Evolutionary conservation across 345 rosid species (phyloP).

Genomic region (Geranium rotundifolium): DNA sequence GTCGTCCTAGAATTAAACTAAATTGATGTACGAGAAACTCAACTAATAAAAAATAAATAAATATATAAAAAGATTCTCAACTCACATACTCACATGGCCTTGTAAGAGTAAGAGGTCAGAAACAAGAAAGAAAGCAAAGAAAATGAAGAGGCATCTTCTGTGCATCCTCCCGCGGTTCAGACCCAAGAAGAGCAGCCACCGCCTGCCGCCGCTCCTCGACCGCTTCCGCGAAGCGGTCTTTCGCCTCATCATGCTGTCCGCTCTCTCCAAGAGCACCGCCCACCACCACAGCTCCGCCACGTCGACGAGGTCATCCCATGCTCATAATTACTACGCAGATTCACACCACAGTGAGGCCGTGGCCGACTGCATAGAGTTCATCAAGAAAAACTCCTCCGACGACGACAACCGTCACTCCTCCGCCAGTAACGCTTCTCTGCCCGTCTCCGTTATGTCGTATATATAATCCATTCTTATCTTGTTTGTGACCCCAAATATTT

Average conservation of each 20-base stretch:
- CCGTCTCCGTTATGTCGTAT: too few relatives aligned
- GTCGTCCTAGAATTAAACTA: too few relatives aligned
- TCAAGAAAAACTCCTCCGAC: conserved; percentile 37
- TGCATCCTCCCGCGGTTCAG: conserved; percentile 18
- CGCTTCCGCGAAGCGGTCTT: conserved; percentile 11
- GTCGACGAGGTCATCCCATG: conserved; percentile 2
- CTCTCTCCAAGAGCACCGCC: conserved; percentile 40
- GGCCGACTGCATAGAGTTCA: conserved; percentile 77
- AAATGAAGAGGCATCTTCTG: conserved; percentile 2
- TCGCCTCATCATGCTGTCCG: conserved; percentile 59
- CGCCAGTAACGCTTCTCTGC: conserved; percentile 1
- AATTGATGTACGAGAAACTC: too few relatives aligned
- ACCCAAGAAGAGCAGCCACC: conserved; percentile 8
- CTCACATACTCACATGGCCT: too few relatives aligned
- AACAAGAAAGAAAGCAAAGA: too few relatives aligned
- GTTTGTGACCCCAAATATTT: too few relatives aligned
- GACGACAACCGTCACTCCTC: conserved; percentile 1
- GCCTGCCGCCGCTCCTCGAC: conserved; percentile 13
- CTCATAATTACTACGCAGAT: conserved; percentile 18
- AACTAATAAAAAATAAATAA: too few relatives aligned
- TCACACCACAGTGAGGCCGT: conserved; percentile 54
- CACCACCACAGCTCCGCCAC: conserved; percentile 4
- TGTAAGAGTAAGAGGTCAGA: too few relatives aligned
- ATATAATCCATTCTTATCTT: too few relatives aligned
- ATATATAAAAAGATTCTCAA: too few relatives aligned